Evolutionary conservation across 2,329 filamentous ascomycete species (phyloP).

Genomic region (Coniochaeta prunicola): DNA sequence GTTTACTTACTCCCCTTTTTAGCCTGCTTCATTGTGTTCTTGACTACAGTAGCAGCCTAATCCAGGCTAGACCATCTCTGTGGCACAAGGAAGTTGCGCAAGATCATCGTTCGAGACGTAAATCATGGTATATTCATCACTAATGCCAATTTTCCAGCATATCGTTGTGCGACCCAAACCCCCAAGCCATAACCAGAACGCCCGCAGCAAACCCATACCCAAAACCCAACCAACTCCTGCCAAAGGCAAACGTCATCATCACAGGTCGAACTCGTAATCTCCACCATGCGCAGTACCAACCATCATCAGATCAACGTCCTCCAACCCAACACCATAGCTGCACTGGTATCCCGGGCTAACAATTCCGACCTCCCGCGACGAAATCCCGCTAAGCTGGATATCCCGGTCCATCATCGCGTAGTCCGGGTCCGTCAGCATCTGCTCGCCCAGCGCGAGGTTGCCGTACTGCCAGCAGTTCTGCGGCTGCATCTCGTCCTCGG

Average conservation of each 20-base stretch:
- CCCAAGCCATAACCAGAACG: neutral
- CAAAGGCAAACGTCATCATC: neutral
- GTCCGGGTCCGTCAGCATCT: constrained; percentile 1
- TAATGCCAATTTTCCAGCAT: neutral
- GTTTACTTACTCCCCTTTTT: neutral
- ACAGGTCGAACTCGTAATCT: neutral
- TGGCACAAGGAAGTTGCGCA: neutral
- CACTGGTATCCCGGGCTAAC: neutral
- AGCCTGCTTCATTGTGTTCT: neutral
- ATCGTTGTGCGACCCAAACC: neutral
- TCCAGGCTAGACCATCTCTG: neutral
- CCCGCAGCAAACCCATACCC: neutral
- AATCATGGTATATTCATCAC: neutral
- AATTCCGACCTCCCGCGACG: neutral
- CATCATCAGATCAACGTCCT: neutral
- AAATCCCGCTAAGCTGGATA: neutral
- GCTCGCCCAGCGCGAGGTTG: neutral
- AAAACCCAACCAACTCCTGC: neutral
- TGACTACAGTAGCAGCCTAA: neutral
- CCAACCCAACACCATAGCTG: neutral
- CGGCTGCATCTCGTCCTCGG: neutral
- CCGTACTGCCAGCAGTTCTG: neutral
- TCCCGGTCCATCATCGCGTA: neutral
- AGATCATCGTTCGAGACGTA: neutral
- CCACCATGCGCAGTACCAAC: neutral